Percentiles rank a stretch among this genome's conserved stretches.
Conservation (phyloP, 2,329 filamentous ascomycete genomes). For the Trichoderma gracile region DNA sequence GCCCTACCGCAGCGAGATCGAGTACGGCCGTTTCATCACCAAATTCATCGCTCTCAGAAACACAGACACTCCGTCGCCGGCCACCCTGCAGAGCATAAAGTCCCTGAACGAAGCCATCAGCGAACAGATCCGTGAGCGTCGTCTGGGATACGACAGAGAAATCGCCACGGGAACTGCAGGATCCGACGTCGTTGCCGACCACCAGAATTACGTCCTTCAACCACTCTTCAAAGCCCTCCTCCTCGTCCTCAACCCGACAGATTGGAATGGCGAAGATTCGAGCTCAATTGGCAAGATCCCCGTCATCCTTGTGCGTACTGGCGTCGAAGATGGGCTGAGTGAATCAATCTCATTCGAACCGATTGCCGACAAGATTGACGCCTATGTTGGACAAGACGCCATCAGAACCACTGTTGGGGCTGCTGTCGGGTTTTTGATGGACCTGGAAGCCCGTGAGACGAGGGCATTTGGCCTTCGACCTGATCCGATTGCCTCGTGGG, state of each 20-base stretch:
- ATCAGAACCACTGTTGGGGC: neutral
- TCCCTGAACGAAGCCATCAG: neutral
- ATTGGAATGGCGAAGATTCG: neutral
- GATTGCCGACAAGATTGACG: neutral
- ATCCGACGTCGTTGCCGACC: neutral
- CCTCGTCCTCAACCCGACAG: neutral
- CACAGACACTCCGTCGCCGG: neutral
- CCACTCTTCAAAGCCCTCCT: conserved; percentile 2
- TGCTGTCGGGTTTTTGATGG: neutral
- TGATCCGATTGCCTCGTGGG: neutral
- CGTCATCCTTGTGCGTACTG: conserved; percentile 3
- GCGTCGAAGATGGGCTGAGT: conserved; percentile 23
- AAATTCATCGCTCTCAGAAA: conserved; percentile 3
- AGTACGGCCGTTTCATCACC: conserved; percentile 20
- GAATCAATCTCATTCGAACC: conserved; percentile 27
- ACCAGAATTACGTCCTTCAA: neutral
- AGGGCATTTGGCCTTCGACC: neutral
- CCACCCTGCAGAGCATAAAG: neutral
- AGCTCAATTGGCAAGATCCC: neutral
- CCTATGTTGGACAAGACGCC: neutral
- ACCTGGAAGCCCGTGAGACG: neutral
- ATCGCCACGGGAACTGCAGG: too few relatives aligned
- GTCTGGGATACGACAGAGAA: neutral
- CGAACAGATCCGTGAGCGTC: neutral
- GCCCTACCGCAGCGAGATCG: conserved; percentile 25